Evolutionary conservation across 1,284 basidiomycete genomes (phyloP), one percentile per base, ranked within the genome.

Genomic region (Naganishia cerealis): DNA sequence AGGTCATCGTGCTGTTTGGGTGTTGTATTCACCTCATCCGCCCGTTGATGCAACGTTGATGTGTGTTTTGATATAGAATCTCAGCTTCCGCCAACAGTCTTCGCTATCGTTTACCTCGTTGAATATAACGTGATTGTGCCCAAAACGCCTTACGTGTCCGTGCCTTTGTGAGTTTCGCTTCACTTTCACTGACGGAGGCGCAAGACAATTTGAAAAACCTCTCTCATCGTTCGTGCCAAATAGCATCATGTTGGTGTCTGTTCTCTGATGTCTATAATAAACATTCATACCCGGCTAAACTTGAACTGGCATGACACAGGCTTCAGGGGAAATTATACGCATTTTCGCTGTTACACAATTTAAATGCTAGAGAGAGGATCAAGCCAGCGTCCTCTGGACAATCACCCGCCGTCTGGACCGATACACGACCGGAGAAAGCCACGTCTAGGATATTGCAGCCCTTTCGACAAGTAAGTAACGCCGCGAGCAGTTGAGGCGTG

Each of bases 301-400:
- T 36, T 18, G 6, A 10, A 15, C 43, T 46, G 43, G 7, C 16
- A 46, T 46, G n/a, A 1, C 33, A 33, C 18, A 62, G 59, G 59
- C 61, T 63, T 39, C 61, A 63, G 29, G 61, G 61, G 5, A 63
- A 63, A 26, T 15, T 63, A 24, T 63, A 63, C 50, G 61, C 61
- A 36, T 63, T 63, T 38, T 63, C 61, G 3, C 50, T 63, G 12
- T 26, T 63, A 9, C 50, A 63, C 26, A 53, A 38, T 1, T 42
- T 63, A 38, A 63, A 63, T 24, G 50, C 50, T 12, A 39, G 50
- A 26, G 38, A 52, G 18, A 53, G 21, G 18, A 39, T 42, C 16
- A 53, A 54, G 10, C 29, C 50, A n/a, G 10, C n/a, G 10, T 42
- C 61, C 13, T 12, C 50, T 18, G 50, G 29, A 29, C 52, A 40